Conservation (phyloP, 176 grass and related monocot species). For the Zoysia japonica region DNA sequence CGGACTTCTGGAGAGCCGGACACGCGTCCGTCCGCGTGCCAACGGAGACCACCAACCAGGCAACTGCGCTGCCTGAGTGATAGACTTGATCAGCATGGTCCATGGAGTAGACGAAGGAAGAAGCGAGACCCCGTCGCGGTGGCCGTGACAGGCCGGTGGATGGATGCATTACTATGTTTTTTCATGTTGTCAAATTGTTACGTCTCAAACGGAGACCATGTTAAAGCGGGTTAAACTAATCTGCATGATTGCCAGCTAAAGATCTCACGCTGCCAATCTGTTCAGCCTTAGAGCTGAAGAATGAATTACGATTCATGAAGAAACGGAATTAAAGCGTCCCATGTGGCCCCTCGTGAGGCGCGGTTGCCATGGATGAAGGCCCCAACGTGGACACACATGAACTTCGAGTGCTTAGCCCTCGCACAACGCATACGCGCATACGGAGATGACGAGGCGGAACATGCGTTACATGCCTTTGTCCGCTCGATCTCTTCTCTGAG, state of each 20-base stretch:
- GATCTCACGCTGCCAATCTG: not conserved
- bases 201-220: too few relatives aligned
- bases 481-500: not conserved
- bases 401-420: not conserved
- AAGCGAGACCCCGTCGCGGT: too few relatives aligned
- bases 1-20: not conserved
- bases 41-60: too few relatives aligned
- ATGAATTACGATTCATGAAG: not conserved
- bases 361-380: not conserved
- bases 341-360: slow-evolving; percentile 35
- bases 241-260: not conserved
- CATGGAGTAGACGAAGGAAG: too few relatives aligned
- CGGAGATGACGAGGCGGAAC: not conserved
- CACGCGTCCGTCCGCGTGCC: not conserved
- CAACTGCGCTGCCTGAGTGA: too few relatives aligned
- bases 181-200: too few relatives aligned
- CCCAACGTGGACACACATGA: not conserved
- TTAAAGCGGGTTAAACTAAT: too few relatives aligned
- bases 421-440: not conserved
- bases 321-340: not conserved
- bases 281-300: slow-evolving; percentile 10
- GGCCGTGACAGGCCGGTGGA: too few relatives aligned
- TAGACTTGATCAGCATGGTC: not conserved
- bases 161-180: too few relatives aligned
- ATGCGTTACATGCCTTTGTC: not conserved